A percentile compares a stretch with the other conserved stretches of the same genome.
Evolutionary conservation across 2,329 filamentous ascomycete species (phyloP).

Genomic region (Cercospora sesami): DNA sequence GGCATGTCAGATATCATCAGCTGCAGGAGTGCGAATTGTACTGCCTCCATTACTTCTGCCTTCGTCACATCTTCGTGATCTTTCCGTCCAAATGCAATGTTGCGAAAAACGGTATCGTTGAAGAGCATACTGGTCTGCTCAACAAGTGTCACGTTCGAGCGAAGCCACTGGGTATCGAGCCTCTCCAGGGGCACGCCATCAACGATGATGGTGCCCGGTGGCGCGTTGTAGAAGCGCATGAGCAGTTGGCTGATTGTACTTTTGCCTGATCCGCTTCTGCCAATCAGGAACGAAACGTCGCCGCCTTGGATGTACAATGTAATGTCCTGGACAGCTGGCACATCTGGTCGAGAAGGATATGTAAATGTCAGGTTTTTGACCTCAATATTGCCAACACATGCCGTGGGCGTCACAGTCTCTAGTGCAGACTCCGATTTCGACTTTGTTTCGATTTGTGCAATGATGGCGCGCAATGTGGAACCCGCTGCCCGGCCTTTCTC

Average conservation of each 20-base stretch:
- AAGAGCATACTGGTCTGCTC: slow-evolving; percentile 83
- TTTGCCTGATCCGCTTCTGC: slow-evolving; percentile 86
- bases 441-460: slow-evolving; percentile 40
- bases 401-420: slow-evolving; percentile 31
- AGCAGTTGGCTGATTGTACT: slow-evolving; percentile 83
- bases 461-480: slow-evolving; percentile 56
- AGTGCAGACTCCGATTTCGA: slow-evolving; percentile 20
- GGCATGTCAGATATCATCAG: slow-evolving; percentile 67
- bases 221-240: slow-evolving; percentile 71
- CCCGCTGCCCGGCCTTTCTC: slow-evolving; percentile 78
- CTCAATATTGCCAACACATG: slow-evolving; percentile 67
- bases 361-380: slow-evolving; percentile 61
- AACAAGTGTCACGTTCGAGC: slow-evolving; percentile 73
- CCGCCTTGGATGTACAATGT: slow-evolving; percentile 71
- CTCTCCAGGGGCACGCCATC: slow-evolving; percentile 64
- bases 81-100: slow-evolving; percentile 70
- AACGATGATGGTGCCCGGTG: slow-evolving; percentile 64
- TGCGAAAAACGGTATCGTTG: slow-evolving; percentile 73
- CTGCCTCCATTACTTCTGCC: slow-evolving; percentile 62
- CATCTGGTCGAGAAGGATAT: slow-evolving; percentile 70
- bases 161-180: slow-evolving; percentile 70
- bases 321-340: slow-evolving; percentile 60
- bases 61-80: slow-evolving; percentile 52
- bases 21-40: slow-evolving; percentile 67
- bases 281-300: slow-evolving; percentile 76